Evolutionary conservation across 139 green algal genomes (phyloP).

Genomic region (Chlamydomonas incerta): DNA sequence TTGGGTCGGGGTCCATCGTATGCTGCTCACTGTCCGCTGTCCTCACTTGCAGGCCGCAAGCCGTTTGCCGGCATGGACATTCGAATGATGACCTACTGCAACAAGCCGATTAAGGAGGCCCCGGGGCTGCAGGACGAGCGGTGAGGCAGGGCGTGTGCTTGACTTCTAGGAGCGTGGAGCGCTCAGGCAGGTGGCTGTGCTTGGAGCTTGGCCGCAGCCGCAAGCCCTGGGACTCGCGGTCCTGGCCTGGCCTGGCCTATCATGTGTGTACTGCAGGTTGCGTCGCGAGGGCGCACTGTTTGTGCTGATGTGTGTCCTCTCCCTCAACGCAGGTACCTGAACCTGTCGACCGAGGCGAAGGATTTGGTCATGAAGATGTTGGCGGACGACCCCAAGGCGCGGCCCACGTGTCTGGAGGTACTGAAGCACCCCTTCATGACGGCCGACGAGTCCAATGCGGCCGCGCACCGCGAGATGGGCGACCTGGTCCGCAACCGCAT

Average conservation of each 20-base stretch:
- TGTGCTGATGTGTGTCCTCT: not conserved
- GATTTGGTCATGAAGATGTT: constrained; percentile 22
- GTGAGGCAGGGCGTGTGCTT: not conserved
- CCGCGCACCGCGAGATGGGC: constrained; percentile 23
- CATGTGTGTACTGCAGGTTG: too few relatives aligned
- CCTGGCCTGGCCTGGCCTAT: too few relatives aligned
- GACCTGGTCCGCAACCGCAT: constrained; percentile 5
- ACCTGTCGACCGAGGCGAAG: not conserved
- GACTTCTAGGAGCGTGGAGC: not conserved
- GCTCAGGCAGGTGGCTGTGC: too few relatives aligned
- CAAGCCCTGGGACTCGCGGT: too few relatives aligned
- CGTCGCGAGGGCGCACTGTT: too few relatives aligned
- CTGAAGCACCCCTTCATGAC: constrained; percentile 31
- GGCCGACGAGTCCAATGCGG: constrained; percentile 12
- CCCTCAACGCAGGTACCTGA: not conserved
- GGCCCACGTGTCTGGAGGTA: constrained; percentile 2
- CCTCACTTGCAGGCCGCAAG: constrained; percentile 18
- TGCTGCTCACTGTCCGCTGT: too few relatives aligned
- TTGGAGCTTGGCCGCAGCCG: too few relatives aligned
- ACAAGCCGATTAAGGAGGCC: constrained; percentile 27
- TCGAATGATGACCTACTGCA: constrained; percentile 51
- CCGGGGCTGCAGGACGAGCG: constrained; percentile 42
- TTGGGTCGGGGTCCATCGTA: too few relatives aligned
- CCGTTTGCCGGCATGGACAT: constrained; percentile 17
- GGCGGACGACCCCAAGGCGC: not conserved